A percentile compares a stretch with the other conserved stretches of the same genome.
Conservation (phyloP, 495 filamentous ascomycete species). For the Penicillium psychrofluorescens region DNA sequence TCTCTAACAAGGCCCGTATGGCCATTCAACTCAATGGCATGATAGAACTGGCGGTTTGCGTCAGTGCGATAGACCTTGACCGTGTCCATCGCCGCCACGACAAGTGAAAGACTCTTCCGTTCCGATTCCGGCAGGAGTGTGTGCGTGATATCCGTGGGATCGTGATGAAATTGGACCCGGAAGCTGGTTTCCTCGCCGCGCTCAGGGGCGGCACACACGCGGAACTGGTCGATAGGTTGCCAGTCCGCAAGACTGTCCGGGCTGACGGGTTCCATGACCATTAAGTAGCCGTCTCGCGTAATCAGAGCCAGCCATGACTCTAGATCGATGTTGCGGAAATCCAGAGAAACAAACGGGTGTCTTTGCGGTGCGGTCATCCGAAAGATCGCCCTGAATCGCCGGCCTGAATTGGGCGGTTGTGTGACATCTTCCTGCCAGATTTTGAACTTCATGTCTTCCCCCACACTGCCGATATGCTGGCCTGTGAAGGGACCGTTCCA, state of each 20-base stretch:
- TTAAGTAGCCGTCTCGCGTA: slow-evolving; percentile 70
- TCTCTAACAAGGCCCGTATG: slow-evolving; percentile 78
- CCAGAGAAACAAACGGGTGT: slow-evolving; percentile 67
- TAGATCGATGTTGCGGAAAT: slow-evolving; percentile 66
- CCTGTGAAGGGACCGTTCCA: slow-evolving; percentile 65
- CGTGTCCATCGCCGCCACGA: slow-evolving; percentile 75
- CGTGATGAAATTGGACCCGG: slow-evolving; percentile 76
- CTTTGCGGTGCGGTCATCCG: slow-evolving; percentile 49
- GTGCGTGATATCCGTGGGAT: slow-evolving; percentile 68
- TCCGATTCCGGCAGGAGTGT: slow-evolving; percentile 70
- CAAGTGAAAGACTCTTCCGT: slow-evolving; percentile 62
- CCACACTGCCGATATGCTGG: slow-evolving; percentile 60
- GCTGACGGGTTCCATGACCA: slow-evolving; percentile 78
- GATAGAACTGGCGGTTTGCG: slow-evolving; percentile 60
- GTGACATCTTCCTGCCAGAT: slow-evolving; percentile 84
- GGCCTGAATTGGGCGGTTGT: slow-evolving; percentile 59
- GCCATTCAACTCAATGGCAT: slow-evolving; percentile 63
- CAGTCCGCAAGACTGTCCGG: slow-evolving; percentile 76
- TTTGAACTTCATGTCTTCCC: slow-evolving; percentile 80
- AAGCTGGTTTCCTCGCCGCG: slow-evolving; percentile 82
- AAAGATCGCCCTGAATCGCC: slow-evolving; percentile 66
- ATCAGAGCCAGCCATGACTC: slow-evolving; percentile 79
- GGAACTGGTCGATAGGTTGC: slow-evolving; percentile 62
- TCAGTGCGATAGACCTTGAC: slow-evolving; percentile 78
- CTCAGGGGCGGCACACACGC: slow-evolving; percentile 51